Conservation (phyloP, 2,329 filamentous ascomycete species). For the Mycogone perniciosa region DNA sequence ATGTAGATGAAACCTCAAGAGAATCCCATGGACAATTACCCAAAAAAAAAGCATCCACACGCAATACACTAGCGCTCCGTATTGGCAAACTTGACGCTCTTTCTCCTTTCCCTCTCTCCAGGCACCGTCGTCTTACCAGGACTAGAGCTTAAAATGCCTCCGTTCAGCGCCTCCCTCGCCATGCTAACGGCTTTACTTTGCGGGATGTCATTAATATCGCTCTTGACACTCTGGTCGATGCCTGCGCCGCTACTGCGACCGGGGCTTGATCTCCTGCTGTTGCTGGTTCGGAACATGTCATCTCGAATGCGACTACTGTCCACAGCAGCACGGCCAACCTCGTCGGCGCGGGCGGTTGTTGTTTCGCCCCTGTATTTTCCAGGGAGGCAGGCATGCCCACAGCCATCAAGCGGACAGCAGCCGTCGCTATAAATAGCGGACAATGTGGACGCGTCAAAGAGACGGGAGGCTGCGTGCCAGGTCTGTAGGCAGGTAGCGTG, state of each 20-base stretch:
- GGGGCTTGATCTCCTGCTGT: conserved; percentile 26
- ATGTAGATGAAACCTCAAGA: not conserved
- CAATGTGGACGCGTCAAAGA: conserved; percentile 15
- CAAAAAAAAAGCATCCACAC: not conserved
- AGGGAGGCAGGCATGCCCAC: conserved; percentile 56
- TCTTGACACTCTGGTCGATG: conserved; percentile 24
- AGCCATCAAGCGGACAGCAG: conserved; percentile 59
- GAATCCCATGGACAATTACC: not conserved
- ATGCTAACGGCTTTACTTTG: conserved; percentile 56
- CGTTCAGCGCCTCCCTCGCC: conserved; percentile 46
- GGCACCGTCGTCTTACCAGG: conserved; percentile 34
- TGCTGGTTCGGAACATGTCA: conserved; percentile 18
- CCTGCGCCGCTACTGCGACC: conserved; percentile 11
- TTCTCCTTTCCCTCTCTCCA: conserved; percentile 48
- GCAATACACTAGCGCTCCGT: conserved; percentile 24
- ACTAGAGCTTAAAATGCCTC: conserved; percentile 43
- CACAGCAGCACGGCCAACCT: conserved; percentile 42
- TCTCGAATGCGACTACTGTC: conserved; percentile 30
- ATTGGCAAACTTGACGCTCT: conserved; percentile 58
- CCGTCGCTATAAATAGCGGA: conserved; percentile 41
- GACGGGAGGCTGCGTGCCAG: conserved; percentile 45
- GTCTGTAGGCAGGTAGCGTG: conserved; percentile 53
- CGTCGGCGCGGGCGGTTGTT: conserved; percentile 41
- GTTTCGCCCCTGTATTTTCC: conserved; percentile 48
- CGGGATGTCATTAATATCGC: conserved; percentile 48